Evolutionary conservation across 208 protist species (phyloP), one percentile per base, ranked within the genome.

Genomic region (Porcisia deanei): DNA sequence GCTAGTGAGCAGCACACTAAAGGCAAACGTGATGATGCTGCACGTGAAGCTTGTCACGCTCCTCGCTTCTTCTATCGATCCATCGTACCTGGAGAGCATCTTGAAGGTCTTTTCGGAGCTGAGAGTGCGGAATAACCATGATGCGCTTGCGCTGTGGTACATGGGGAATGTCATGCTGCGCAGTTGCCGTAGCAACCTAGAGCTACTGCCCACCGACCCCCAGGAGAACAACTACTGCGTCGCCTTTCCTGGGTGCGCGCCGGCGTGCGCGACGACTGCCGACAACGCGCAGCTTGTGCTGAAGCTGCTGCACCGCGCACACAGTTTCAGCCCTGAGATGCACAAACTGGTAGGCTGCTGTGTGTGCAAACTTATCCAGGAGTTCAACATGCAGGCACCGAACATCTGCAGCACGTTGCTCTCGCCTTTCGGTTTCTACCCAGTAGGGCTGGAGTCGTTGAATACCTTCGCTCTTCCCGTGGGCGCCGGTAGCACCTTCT

Each of bases 241-340:
- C n/a, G 84, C 89, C 49, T 94, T 84, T 66, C 91, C 94, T 12
- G 88, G 84, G 58, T 95, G 91, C 60, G 91, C 94, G 4, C 94
- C 94, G 49, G 65, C 83, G 45, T 94, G 84, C 61, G 85, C 85
- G 41, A 91, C 86, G 55, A 87, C 85, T 3, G 94, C 94, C 53
- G 90, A 96, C 83, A 97, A 97, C 80, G 94, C 91, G 12, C 94
- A 97, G 82, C 80, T 94, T 20, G 81, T 96, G 47, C 87, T 97
- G 61, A 88, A 91, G 76, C 88, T 97, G 52, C 84, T 97, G 52
- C 88, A 96, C 76, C 87, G 91, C 69, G 84, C 94, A 0, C 94
- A 96, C 83, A 82, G 82, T 77, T 95, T 91, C 73, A 97, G 94
- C 65, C 72, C 84, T 10, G 88, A 94, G 75, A 97, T 89, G 85